Base-by-base conservation (phyloP, 768 basidiomycete species). In the Gautieria morchelliformis region DNA sequence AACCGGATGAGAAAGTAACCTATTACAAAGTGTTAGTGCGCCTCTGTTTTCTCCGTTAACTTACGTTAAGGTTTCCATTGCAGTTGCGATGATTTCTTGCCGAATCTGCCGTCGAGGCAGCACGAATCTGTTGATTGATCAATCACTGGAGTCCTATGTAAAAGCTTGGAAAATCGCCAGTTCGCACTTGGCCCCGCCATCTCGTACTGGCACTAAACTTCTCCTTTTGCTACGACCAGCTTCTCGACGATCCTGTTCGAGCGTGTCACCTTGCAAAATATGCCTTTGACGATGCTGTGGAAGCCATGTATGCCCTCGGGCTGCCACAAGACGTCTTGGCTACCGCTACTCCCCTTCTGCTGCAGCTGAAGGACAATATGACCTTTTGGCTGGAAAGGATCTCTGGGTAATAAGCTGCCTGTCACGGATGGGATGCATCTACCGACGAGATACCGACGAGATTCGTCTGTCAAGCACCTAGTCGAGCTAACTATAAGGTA, bases 161-260 rank as follows among this genome's bases (percentile, higher is more conserved):
- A 72, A 78, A 58, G 89, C 92, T 49, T 92, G 91, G 68, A 82
- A 88, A 70, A 88, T 92, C 63, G 90, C 91, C 39, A 67, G 80
- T 55, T 77, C 78, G 58, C 84, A 86, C 64, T 94, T 53, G 83
- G 82, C 24, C 76, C 85, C 6, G 82, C 86, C 49, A 90, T 64
- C 75, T 94, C 58, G 92, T 91, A 37, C 75, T 94, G 52, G 90
- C 91, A 35, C 77, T 94, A 65, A 94, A 93, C 74, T 93, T 94
- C 72, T 85, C 89, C n/a, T 92, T 94, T 52, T 94, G 89, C 75
- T 93, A 88, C 70, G 91, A 91, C 68, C 85, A 93, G 68, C 89
- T 93, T 64, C 78, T 83, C 62, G 83, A 85, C 69, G 87, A 85
- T 67, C 89, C 92, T 24, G 87, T 90, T 66, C 78, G 87, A 61